A percentile compares a stretch with the other conserved stretches of the same genome.
These are phyloP conservation scores for Penicillium ucsense DNA, from an alignment of 495 filamentous ascomycete genomes.

Conservation along the genomic window DNA sequence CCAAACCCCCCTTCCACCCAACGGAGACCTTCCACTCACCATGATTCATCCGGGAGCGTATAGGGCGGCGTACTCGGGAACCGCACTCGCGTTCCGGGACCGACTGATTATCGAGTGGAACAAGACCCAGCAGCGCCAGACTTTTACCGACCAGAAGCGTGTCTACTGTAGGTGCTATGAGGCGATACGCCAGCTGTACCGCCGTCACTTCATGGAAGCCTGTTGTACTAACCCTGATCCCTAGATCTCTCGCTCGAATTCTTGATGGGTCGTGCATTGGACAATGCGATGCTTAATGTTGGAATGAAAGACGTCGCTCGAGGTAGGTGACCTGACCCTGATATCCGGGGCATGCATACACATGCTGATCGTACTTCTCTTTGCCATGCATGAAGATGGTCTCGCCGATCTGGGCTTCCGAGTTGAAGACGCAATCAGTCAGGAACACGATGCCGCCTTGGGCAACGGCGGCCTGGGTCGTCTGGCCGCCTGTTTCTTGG, in stretches of 20 bases:
- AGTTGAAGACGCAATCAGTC: conserved; percentile 88
- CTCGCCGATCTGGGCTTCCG: conserved; percentile 86
- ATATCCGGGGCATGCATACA: neutral
- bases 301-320: conserved; percentile 77
- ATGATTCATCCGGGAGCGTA: neutral
- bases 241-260: conserved; percentile 87
- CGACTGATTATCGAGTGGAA: conserved; percentile 94
- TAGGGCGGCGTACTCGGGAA: conserved; percentile 81
- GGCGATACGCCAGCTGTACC: no score
- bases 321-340: conserved; percentile 33
- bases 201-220: neutral
- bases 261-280: conserved; percentile 88
- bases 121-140: conserved; percentile 92
- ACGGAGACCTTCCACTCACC: no score
- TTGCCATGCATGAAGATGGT: conserved; percentile 46
- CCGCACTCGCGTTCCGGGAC: conserved; percentile 84
- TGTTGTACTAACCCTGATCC: neutral
- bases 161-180: conserved; percentile 59
- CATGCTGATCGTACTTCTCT: no score
- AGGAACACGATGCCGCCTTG: conserved; percentile 93
- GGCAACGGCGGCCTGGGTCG: conserved; percentile 94
- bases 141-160: conserved; percentile 78
- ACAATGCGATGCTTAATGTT: conserved; percentile 97
- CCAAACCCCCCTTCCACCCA: no score
- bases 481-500: conserved; percentile 91